These are phyloP conservation scores for Globisporangium abappressorium DNA, from an alignment of 352 stramenopile genomes.

Conservation along the genomic window DNA sequence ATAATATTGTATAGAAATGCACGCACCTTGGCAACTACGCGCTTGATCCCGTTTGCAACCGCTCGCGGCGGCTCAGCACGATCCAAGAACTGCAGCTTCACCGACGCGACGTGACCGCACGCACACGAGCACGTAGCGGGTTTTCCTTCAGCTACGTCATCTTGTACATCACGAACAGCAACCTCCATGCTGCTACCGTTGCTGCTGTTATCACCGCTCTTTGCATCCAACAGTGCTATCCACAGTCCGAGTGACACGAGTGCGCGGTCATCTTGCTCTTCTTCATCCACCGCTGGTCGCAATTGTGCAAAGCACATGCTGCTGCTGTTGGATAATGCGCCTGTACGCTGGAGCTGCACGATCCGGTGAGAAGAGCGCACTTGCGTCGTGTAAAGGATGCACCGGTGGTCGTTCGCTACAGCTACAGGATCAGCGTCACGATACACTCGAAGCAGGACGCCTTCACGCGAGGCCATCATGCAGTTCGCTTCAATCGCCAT, in stretches of 20 bases:
- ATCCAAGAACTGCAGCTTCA: conserved; percentile 38
- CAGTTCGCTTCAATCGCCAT: neutral
- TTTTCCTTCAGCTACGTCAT: neutral
- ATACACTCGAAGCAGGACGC: neutral
- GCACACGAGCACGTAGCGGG: conserved; percentile 26
- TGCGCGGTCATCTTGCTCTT: neutral
- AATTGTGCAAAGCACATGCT: conserved; percentile 26
- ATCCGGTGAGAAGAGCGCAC: conserved; percentile 11
- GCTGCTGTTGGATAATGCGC: neutral
- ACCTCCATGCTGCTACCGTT: neutral
- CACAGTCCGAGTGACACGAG: conserved; percentile 27
- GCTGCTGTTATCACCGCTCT: neutral
- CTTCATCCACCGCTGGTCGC: conserved; percentile 15
- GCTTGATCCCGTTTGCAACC: conserved; percentile 38
- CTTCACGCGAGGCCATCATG: neutral
- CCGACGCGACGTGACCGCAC: conserved; percentile 20
- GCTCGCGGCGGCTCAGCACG: conserved; percentile 31
- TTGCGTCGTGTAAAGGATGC: conserved; percentile 27
- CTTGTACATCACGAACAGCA: neutral
- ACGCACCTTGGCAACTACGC: conserved; percentile 23
- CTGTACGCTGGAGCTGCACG: neutral
- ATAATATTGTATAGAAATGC: neutral
- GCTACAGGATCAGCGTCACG: neutral
- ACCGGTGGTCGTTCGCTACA: conserved; percentile 3
- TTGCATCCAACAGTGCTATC: conserved; percentile 19